Percentiles rank a stretch among this genome's conserved stretches.
Conservation (phyloP, 805 yeast genomes). For the Zygosaccharomyces pseudorouxii region DNA sequence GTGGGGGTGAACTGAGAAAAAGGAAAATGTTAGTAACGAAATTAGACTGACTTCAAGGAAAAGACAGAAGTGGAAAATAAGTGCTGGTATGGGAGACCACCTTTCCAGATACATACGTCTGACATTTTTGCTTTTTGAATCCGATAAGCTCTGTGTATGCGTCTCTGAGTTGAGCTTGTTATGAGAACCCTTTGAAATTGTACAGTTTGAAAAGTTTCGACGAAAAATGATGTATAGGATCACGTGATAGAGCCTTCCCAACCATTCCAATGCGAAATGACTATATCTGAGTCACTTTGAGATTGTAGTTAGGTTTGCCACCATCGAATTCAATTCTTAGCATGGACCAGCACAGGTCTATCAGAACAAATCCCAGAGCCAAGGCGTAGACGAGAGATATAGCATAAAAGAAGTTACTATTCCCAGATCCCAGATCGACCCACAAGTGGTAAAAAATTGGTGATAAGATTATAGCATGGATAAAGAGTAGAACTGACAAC, state of each 20-base stretch:
- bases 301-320: slow-evolving; percentile 32
- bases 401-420: slow-evolving; percentile 94
- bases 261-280: too few relatives aligned
- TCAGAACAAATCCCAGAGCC: slow-evolving; percentile 60
- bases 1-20: slow-evolving; percentile 47
- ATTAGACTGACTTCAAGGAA: background rate
- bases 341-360: slow-evolving; percentile 81
- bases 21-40: slow-evolving; percentile 17
- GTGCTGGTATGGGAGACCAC: too few relatives aligned
- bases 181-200: too few relatives aligned
- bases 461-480: slow-evolving; percentile 59
- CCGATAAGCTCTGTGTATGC: background rate
- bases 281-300: slow-evolving; percentile 50
- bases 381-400: slow-evolving; percentile 76
- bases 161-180: background rate
- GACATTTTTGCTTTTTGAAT: background rate
- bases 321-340: slow-evolving; percentile 62
- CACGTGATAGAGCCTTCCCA: background rate
- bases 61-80: too few relatives aligned
- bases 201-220: background rate
- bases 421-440: slow-evolving; percentile 92
- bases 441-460: slow-evolving; percentile 92
- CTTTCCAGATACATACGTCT: slow-evolving; percentile 4
- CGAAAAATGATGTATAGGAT: background rate
- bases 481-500: slow-evolving; percentile 48